Evolutionary conservation across 2,329 filamentous ascomycete genomes (phyloP), one percentile per base, ranked within the genome.

Genomic region (Lomentospora prolificans): DNA sequence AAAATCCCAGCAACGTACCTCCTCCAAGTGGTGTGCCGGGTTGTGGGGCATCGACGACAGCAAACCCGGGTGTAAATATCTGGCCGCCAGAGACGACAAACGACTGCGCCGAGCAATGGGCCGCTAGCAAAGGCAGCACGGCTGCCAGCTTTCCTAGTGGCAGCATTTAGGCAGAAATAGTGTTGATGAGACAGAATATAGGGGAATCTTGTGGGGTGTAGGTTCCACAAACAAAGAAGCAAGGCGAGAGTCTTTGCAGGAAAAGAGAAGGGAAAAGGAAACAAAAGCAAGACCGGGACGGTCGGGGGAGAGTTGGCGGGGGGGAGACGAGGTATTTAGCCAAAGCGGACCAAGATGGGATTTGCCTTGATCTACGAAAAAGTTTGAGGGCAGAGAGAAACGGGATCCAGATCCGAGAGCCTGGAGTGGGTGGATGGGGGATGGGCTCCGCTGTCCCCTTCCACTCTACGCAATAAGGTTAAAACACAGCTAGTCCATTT

Each of bases 11-110:
- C 7, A 19, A 72, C 78, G 63, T 66, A 81, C 82, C 76, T 67
- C 82, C 82, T 58, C 83, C 83, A 33, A 85, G 65, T 1, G 83
- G 82, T 9, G 82, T 85, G 53, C 78, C 76, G 4, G 82, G 82
- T 59, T 86, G 82, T 10, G 82, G 82, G 30, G 85, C 76, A 67
- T 87, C 78, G 33, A 88, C 70, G 56, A 88, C 78, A 24, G 78
- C 84, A 56, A 88, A 76, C 0, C 85, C 85, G 0, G 85, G 84
- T 0, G 85, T 89, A 63, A 79, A 87, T 55, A 89, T 79, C 62
- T 88, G 83, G 14, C 85, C 85, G 61, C 80, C 80, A 22, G 80
- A 69, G 53, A 82, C 77, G 19, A 77, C 81, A 62, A 86, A 85
- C 58, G 75, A 71, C 44, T 69, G 64, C 4, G 71, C 71, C 7